Conservation (phyloP, 2,329 filamentous ascomycete genomes). For the Ceratocystis ficicola region DNA sequence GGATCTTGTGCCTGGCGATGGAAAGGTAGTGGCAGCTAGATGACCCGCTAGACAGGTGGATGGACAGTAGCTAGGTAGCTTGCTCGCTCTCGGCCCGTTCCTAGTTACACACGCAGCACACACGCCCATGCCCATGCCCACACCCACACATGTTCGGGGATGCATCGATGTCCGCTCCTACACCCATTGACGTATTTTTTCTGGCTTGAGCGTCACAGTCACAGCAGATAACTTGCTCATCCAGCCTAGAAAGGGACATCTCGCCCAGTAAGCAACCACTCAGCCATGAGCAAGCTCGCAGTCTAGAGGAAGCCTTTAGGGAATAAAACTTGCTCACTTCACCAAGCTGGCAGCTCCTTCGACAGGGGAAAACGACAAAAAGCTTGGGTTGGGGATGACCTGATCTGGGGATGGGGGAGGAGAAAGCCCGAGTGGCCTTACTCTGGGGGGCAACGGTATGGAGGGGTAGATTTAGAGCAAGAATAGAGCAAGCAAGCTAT, state of each 20-base stretch:
- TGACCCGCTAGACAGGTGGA: not conserved
- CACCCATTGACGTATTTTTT: not conserved
- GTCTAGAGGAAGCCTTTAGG: not conserved
- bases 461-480: conserved; percentile 8
- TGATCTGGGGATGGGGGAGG: not conserved
- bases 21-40: not conserved
- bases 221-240: conserved; percentile 9
- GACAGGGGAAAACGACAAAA: conserved; percentile 14
- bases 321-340: not conserved
- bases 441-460: not conserved
- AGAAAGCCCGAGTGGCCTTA: not conserved
- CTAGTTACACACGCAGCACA: not conserved
- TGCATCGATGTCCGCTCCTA: not conserved
- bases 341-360: not conserved
- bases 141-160: not conserved
- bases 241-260: not conserved
- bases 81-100: not conserved
- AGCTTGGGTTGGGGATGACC: not conserved
- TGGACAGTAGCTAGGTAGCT: not conserved
- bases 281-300: not conserved
- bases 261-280: not conserved
- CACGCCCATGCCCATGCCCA: not conserved
- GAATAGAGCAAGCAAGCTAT: not conserved
- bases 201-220: conserved; percentile 23
- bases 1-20: not conserved